Percentiles rank a stretch among this genome's conserved stretches.
Evolutionary conservation across 352 stramenopile species (phyloP).

Genomic region (Phytopythium chamaehyphon): DNA sequence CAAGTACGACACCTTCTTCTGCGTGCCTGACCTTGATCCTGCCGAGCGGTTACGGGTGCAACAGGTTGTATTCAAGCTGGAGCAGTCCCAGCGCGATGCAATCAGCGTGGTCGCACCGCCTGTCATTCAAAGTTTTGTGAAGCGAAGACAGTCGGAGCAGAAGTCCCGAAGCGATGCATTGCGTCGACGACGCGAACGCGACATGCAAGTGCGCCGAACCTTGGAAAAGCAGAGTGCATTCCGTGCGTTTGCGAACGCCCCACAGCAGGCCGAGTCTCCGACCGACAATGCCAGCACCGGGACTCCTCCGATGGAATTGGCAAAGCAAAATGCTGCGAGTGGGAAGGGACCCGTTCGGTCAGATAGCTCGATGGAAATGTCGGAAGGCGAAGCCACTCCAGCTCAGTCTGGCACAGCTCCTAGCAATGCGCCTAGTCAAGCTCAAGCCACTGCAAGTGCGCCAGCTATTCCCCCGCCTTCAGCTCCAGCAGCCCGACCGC

Average conservation of each 20-base stretch:
- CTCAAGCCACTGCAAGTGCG: not conserved
- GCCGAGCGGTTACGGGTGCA: slow-evolving; percentile 63
- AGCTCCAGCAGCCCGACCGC: slow-evolving; percentile 15
- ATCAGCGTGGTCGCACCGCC: slow-evolving; percentile 49
- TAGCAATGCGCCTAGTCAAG: not conserved
- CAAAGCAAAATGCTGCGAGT: not conserved
- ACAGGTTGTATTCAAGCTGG: slow-evolving; percentile 60
- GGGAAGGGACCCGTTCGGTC: slow-evolving; percentile 22
- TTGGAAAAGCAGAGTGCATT: slow-evolving; percentile 45
- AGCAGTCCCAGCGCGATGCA: slow-evolving; percentile 43
- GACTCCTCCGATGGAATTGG: not conserved
- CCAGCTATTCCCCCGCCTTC: not conserved
- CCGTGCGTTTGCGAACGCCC: slow-evolving; percentile 8
- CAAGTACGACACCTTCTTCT: slow-evolving; percentile 81
- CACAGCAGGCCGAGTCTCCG: slow-evolving; percentile 6
- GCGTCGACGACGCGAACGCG: slow-evolving; percentile 65
- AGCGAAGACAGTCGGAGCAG: slow-evolving; percentile 70
- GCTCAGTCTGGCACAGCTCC: not conserved
- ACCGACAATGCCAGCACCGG: slow-evolving; percentile 10
- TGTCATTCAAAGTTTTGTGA: slow-evolving; percentile 84
- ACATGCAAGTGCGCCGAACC: slow-evolving; percentile 61
- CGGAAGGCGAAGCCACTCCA: slow-evolving; percentile 36
- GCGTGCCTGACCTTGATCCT: slow-evolving; percentile 32
- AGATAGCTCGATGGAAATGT: slow-evolving; percentile 74
- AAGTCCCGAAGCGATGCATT: slow-evolving; percentile 69